These are phyloP conservation scores for Graphiopsis chlorocephala DNA, from an alignment of 2,329 filamentous ascomycete species.

Conservation along the genomic window DNA sequence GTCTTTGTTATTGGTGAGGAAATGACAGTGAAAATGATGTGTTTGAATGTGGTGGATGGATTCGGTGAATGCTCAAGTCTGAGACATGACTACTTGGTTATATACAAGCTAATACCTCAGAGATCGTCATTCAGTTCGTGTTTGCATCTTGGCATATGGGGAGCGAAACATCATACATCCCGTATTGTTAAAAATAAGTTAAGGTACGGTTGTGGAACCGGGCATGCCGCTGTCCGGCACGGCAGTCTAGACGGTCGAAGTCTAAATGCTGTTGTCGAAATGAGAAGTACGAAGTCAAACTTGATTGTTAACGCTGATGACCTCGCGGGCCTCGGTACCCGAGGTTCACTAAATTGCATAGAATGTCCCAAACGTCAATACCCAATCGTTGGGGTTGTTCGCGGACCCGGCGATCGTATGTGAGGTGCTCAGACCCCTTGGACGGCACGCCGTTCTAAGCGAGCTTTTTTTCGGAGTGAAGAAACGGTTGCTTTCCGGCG, in stretches of 20 bases:
- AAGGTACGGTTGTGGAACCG: background rate
- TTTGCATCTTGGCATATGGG: conserved; percentile 7
- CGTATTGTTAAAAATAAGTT: conserved; percentile 9
- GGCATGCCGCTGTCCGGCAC: background rate
- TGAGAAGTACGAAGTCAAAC: background rate
- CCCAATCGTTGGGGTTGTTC: background rate
- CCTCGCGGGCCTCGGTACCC: background rate
- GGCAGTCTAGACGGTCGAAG: background rate
- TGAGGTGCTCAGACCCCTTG: background rate
- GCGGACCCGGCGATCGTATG: conserved; percentile 1
- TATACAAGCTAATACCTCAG: background rate
- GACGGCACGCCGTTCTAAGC: conserved; percentile 2
- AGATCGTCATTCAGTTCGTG: background rate
- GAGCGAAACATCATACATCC: background rate
- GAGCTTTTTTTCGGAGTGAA: background rate
- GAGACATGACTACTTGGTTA: background rate
- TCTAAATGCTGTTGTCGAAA: background rate
- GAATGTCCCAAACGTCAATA: background rate
- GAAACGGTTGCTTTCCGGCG: background rate
- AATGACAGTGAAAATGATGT: background rate
- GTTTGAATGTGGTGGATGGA: background rate
- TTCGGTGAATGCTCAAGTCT: background rate
- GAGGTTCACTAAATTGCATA: background rate
- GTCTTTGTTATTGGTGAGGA: background rate
- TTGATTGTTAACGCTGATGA: background rate